phyloP scores from a whole-genome alignment of 1,139 yeast species.

The Lodderomyces orthopsilosis region DNA sequence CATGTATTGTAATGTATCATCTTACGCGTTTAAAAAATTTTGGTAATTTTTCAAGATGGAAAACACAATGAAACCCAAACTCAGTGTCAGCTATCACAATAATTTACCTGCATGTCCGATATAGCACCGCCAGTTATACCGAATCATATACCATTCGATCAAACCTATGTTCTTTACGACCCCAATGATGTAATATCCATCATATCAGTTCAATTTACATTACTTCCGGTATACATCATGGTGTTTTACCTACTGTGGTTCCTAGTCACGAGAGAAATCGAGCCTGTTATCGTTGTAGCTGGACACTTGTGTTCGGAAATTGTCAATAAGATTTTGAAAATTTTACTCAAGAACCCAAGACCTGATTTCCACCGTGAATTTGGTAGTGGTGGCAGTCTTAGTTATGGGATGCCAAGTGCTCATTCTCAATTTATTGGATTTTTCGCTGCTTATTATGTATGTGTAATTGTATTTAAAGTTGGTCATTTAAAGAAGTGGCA shows the following conservation, averaged over 20 bases:
- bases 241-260: slow-evolving; percentile 85
- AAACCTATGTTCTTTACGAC: slow-evolving; percentile 79
- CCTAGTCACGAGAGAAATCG: slow-evolving; percentile 76
- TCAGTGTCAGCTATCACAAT: too few species aligned
- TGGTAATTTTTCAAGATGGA: too few species aligned
- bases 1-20: neutral
- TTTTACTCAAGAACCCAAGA: slow-evolving; percentile 64
- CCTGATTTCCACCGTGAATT: slow-evolving; percentile 61
- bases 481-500: slow-evolving; percentile 19
- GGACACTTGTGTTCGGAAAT: slow-evolving; percentile 85
- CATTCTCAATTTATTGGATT: slow-evolving; percentile 96
- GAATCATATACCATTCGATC: slow-evolving; percentile 48
- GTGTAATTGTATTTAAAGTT: slow-evolving; percentile 36
- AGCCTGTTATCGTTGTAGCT: slow-evolving; percentile 76
- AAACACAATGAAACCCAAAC: too few species aligned
- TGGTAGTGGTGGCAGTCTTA: slow-evolving; percentile 47
- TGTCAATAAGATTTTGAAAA: slow-evolving; percentile 66
- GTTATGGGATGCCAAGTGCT: slow-evolving; percentile 96
- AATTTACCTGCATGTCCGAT: slow-evolving; percentile 1
- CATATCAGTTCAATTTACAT: slow-evolving; percentile 66
- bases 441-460: slow-evolving; percentile 61
- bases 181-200: slow-evolving; percentile 62
- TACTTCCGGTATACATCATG: slow-evolving; percentile 79
- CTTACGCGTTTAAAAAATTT: neutral
- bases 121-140: slow-evolving; percentile 13